Percentiles rank a stretch among this genome's conserved stretches.
phyloP scores from a whole-genome alignment of 1,284 basidiomycete genomes.

The Melampsora larici-populina region DNA sequence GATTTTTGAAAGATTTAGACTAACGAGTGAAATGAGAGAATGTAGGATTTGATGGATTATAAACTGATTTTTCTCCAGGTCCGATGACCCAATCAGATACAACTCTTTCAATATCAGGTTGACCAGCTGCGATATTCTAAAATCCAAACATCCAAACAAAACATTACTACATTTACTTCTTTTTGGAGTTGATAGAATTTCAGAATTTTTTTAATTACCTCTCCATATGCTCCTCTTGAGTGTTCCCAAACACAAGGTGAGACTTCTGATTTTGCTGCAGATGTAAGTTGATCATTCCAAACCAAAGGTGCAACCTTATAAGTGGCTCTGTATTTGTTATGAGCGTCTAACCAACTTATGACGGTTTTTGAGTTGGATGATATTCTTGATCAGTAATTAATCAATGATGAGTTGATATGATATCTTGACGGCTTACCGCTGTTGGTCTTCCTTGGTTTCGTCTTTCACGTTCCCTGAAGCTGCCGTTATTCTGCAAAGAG shows the following conservation, averaged over 20 bases:
- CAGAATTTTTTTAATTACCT: conserved; percentile 8
- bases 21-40: conserved; percentile 40
- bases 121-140: conserved; percentile 22
- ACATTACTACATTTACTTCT: too few species aligned
- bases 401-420: not conserved
- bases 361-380: too few species aligned
- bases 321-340: conserved; percentile 17
- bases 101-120: conserved; percentile 7
- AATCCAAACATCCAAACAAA: not conserved
- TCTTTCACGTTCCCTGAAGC: not conserved
- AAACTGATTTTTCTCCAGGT: conserved; percentile 28
- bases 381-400: not conserved
- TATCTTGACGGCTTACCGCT: not conserved
- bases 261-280: conserved; percentile 10
- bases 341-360: conserved; percentile 22
- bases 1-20: not conserved
- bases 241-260: conserved; percentile 32
- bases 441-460: not conserved
- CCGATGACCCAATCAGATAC: conserved; percentile 30
- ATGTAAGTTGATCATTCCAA: conserved; percentile 13
- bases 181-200: too few species aligned
- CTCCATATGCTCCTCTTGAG: conserved; percentile 14
- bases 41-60: conserved; percentile 14
- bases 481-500: too few species aligned
- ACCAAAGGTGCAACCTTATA: conserved; percentile 13